Base-by-base conservation (phyloP, 192 early-diverging fungal species). In the Linnemannia hyalina region DNA sequence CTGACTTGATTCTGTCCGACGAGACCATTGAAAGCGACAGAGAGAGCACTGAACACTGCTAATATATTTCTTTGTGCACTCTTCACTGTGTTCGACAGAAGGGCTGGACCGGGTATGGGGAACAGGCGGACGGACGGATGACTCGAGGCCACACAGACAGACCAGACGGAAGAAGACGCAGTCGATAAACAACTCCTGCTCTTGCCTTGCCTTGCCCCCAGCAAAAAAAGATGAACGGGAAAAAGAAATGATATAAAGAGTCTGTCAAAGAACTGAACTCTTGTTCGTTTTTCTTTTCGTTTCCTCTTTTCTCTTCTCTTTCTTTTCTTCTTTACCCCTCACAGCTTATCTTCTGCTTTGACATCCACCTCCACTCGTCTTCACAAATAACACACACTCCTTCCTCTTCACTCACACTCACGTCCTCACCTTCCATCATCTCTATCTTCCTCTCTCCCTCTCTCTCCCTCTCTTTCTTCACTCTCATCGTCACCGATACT, bases 271-370 rank as follows among this genome's bases (percentile, higher is more conserved):
- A 71, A 71, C 22, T 8, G 70, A 41, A 41, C 70, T 71, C 22
- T 26, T 42, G 70, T 71, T 71, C 38, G 40, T 23, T 5, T 71
- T 36, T 42, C 7, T n/a, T 38, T 41, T 42, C 23, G 23, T 42
- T 47, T 65, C 35, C 40, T 65, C 36, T 57, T 20, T 36, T 75
- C 63, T 60, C 75, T 46, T 68, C 16, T 60, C 55, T 15, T 29
- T 26, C 32, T 13, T 29, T n/a, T n/a, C n/a, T n/a, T 5, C 75
- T 29, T n/a, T 42, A 44, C 55, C 1, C 63, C 60, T 29, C 26
- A 46, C 38, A 40, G 70, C 77, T 55, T 47, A 26, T 22, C 29
- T n/a, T 79, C 38, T 71, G 36, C 36, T 79, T 49, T 52, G 36
- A 22, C 38, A 36, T 9, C 68, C 77, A 44, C 54, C 38, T 32